phyloP scores from a whole-genome alignment of 148 eudicot genomes.

The Dysphania ambrosioides region DNA sequence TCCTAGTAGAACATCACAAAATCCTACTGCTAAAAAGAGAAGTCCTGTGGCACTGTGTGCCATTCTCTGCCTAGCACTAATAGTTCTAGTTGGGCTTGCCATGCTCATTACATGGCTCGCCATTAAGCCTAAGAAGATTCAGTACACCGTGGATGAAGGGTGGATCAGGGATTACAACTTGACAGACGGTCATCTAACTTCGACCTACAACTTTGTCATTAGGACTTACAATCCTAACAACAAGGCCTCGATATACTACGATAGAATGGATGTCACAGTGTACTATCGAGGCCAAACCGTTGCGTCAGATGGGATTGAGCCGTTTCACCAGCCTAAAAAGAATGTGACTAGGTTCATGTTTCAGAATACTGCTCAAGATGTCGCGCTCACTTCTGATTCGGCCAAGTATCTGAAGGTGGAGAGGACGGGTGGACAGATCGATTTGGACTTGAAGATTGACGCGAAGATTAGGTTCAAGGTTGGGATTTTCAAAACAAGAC shows the following conservation, averaged over 20 bases:
- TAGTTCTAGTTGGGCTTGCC: constrained; percentile 47
- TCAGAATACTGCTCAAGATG: constrained; percentile 31
- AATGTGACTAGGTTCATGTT: constrained; percentile 47
- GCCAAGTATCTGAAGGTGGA: constrained; percentile 43
- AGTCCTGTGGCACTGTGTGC: constrained; percentile 22
- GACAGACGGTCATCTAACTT: constrained; percentile 32
- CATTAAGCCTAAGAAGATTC: constrained; percentile 46
- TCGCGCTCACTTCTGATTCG: constrained; percentile 18
- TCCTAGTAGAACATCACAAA: constrained; percentile 19
- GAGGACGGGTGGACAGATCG: constrained; percentile 46
- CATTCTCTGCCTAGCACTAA: constrained; percentile 39
- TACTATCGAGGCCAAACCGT: constrained; percentile 40
- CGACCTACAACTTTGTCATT: constrained; percentile 49
- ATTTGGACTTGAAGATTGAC: constrained; percentile 42
- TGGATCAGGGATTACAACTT: constrained; percentile 49
- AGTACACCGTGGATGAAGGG: constrained; percentile 55
- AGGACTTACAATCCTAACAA: constrained; percentile 57
- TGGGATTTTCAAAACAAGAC: constrained; percentile 54
- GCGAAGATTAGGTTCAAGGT: constrained; percentile 57
- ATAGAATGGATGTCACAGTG: constrained; percentile 42
- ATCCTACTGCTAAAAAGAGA: background rate
- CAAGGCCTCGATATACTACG: constrained; percentile 52
- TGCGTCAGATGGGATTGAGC: constrained; percentile 25
- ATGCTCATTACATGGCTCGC: constrained; percentile 63
- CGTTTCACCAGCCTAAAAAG: constrained; percentile 51